Evolutionary conservation across 331 rosid genomes (phyloP).

Genomic region (Dryas integrifolia): DNA sequence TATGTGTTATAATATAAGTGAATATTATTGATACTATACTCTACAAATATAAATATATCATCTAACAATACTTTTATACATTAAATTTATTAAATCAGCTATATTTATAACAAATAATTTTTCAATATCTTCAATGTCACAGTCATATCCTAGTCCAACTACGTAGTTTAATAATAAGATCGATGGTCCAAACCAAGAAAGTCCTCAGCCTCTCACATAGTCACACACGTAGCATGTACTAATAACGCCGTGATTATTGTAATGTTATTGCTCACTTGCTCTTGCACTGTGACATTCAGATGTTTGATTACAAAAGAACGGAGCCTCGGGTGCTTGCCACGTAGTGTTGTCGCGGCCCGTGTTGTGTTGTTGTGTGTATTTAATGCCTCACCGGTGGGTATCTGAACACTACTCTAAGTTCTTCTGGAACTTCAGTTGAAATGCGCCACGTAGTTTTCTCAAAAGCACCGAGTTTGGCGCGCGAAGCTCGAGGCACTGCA

Average conservation of each 20-base stretch:
- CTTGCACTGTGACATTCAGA: neutral
- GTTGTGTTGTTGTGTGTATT: neutral
- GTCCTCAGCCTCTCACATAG: too few relatives aligned
- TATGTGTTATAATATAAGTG: too few relatives aligned
- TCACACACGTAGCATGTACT: neutral
- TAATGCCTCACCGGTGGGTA: neutral
- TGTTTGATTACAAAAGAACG: neutral
- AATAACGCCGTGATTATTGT: neutral
- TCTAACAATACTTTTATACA: fast-evolving
- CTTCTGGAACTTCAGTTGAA: neutral
- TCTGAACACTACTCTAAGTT: neutral
- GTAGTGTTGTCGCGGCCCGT: neutral
- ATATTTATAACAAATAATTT: too few relatives aligned
- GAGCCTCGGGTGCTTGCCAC: neutral
- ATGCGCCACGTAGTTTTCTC: neutral
- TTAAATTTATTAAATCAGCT: too few relatives aligned
- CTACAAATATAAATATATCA: too few relatives aligned
- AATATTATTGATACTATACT: too few relatives aligned
- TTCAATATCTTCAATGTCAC: too few relatives aligned
- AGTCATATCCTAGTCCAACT: too few relatives aligned
- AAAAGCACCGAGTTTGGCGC: neutral
- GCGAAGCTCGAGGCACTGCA: neutral
- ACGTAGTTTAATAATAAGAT: too few relatives aligned
- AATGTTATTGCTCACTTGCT: neutral
- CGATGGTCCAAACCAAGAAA: too few relatives aligned